These are phyloP conservation scores for Talaromyces thailandensis DNA, from an alignment of 495 filamentous ascomycete genomes.

Conservation along the genomic window DNA sequence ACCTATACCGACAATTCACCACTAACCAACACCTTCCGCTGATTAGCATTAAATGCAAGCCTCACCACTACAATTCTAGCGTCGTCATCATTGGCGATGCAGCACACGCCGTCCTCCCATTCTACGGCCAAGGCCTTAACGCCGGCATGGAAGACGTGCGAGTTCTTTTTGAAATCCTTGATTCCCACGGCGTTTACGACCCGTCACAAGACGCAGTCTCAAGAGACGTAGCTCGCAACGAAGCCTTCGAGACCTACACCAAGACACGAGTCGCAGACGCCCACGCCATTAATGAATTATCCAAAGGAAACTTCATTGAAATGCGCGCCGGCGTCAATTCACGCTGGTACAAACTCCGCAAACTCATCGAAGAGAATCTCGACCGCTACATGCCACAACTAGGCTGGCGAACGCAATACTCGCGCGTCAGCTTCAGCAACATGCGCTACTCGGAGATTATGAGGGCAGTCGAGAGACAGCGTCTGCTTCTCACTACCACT, in stretches of 20 bases:
- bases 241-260: constrained; percentile 68
- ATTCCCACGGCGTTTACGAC: constrained; percentile 48
- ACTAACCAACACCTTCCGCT: constrained; percentile 82
- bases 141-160: constrained; percentile 76
- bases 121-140: constrained; percentile 88
- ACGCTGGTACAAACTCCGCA: constrained; percentile 65
- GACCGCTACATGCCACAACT: constrained; percentile 62
- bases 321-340: constrained; percentile 80
- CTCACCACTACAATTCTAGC: constrained; percentile 71
- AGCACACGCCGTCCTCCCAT: constrained; percentile 96
- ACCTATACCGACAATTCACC: constrained; percentile 61
- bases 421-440: constrained; percentile 86
- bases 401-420: constrained; percentile 89
- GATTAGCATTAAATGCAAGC: constrained; percentile 84
- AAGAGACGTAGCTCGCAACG: constrained; percentile 30
- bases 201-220: constrained; percentile 21
- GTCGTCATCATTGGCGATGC: constrained; percentile 87
- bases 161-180: constrained; percentile 67
- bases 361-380: constrained; percentile 77
- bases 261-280: constrained; percentile 64
- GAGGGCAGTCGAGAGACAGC: constrained; percentile 57
- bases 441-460: constrained; percentile 82
- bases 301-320: constrained; percentile 84
- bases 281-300: constrained; percentile 85
- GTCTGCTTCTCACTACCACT: constrained; percentile 40